Conservation (phyloP, 2,329 filamentous ascomycete species). For the Colletotrichum orbiculare region DNA sequence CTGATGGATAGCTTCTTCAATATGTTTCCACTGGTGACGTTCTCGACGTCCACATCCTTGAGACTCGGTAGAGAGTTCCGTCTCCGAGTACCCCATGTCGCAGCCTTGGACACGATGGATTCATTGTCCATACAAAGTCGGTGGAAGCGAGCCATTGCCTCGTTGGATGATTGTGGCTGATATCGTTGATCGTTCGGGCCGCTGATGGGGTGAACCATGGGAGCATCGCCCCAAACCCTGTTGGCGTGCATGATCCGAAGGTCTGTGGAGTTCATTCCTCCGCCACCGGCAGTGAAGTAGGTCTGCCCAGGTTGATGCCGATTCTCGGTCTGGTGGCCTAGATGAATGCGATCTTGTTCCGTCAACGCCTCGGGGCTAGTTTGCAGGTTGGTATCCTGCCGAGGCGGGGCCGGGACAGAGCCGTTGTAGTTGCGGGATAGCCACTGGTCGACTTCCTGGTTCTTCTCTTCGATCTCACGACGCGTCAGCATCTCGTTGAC, state of each 20-base stretch:
- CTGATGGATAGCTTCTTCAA: slow-evolving; percentile 71
- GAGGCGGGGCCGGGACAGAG: slow-evolving; percentile 19
- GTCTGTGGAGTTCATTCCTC: slow-evolving; percentile 58
- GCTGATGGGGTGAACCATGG: slow-evolving; percentile 58
- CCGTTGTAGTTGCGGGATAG: slow-evolving; percentile 48
- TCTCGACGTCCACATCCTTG: slow-evolving; percentile 65
- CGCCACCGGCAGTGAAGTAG: slow-evolving; percentile 58
- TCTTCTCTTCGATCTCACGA: slow-evolving; percentile 58
- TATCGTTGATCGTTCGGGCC: slow-evolving; percentile 43
- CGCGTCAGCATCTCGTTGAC: slow-evolving; percentile 59
- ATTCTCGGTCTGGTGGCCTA: slow-evolving; percentile 63
- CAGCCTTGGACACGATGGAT: slow-evolving; percentile 70
- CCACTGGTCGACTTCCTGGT: slow-evolving; percentile 64
- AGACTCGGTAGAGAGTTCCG: slow-evolving; percentile 69
- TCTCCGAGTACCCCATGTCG: slow-evolving; percentile 77
- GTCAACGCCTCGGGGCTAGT: slow-evolving; percentile 30
- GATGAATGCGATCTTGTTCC: slow-evolving; percentile 52
- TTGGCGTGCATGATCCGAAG: slow-evolving; percentile 60
- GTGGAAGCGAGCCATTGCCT: slow-evolving; percentile 64
- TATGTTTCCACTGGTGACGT: slow-evolving; percentile 68
- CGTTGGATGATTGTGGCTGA: slow-evolving; percentile 64
- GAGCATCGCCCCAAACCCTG: slow-evolving; percentile 62
- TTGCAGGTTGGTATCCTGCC: slow-evolving; percentile 11
- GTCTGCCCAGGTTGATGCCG: slow-evolving; percentile 59
- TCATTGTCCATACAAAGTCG: slow-evolving; percentile 64